Conservation (phyloP, 805 yeast species). For the Pichia nanzhaoensis region DNA sequence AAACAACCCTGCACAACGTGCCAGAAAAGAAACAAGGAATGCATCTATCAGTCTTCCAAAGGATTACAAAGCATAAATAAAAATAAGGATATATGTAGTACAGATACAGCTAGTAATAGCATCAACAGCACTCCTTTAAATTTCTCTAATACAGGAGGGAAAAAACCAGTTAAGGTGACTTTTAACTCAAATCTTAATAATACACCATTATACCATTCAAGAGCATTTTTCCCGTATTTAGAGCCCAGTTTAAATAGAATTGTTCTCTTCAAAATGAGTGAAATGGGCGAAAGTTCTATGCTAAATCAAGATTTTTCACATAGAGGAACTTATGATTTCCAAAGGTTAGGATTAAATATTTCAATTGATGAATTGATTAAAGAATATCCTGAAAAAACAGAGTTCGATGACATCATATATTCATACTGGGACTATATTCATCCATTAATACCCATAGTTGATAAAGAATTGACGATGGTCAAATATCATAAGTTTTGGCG, state of each 20-base stretch:
- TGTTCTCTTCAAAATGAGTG: constrained; percentile 12
- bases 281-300: constrained; percentile 4
- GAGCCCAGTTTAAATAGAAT: constrained; percentile 13
- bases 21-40: constrained; percentile 9
- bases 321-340: constrained; percentile 5
- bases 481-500: constrained; percentile 11
- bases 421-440: constrained; percentile 13
- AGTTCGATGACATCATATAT: constrained; percentile 10
- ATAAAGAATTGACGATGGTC: constrained; percentile 2
- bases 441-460: constrained; percentile 13
- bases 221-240: constrained; percentile 13
- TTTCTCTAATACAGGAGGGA: too few species aligned
- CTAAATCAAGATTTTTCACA: constrained; percentile 2
- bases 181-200: constrained; percentile 2
- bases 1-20: constrained; percentile 13
- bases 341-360: constrained; percentile 1
- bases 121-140: neutral
- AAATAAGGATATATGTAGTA: neutral
- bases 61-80: neutral
- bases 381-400: constrained; percentile 10
- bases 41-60: constrained; percentile 12
- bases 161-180: neutral
- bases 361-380: constrained; percentile 1
- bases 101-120: neutral
- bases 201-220: constrained; percentile 12